A percentile compares a stretch with the other conserved stretches of the same genome.
phyloP scores from a whole-genome alignment of 345 rosid genomes.

The Toxicodendron radicans region DNA sequence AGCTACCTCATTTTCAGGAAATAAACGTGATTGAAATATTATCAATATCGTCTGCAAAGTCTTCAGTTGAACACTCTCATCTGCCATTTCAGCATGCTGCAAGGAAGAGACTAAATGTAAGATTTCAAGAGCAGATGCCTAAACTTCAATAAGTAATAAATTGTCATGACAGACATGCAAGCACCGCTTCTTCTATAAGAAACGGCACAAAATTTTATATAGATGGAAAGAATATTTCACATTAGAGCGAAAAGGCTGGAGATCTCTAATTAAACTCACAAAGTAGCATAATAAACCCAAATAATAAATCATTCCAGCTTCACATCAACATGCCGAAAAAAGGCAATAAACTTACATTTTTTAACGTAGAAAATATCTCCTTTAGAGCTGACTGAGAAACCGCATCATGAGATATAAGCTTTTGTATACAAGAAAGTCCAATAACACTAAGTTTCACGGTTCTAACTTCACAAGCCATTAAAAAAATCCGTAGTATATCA shows the following conservation, averaged over 20 bases:
- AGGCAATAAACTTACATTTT: constrained; percentile 59
- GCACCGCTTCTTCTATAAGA: not conserved
- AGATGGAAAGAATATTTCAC: not conserved
- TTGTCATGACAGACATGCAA: not conserved
- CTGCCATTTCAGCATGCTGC: constrained; percentile 97
- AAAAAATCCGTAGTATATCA: constrained; percentile 80
- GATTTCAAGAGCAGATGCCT: not conserved
- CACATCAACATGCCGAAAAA: not conserved
- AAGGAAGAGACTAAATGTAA: constrained; percentile 25
- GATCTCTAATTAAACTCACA: too few species aligned
- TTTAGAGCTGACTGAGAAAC: constrained; percentile 80
- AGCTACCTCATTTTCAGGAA: constrained; percentile 83
- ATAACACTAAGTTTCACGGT: constrained; percentile 84
- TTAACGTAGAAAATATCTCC: constrained; percentile 78
- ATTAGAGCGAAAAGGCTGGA: not conserved
- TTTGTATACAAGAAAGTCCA: constrained; percentile 93
- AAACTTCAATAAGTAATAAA: not conserved
- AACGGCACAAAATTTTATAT: not conserved
- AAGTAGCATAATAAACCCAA: not conserved
- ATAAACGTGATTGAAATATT: constrained; percentile 88
- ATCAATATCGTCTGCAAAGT: constrained; percentile 91
- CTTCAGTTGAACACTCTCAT: constrained; percentile 91
- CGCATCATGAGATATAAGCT: constrained; percentile 95
- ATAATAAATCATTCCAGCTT: not conserved
- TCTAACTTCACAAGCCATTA: constrained; percentile 92